Percentiles rank a stretch among this genome's conserved stretches.
Evolutionary conservation across 257 asterid species (phyloP).

Genomic region (Penstemon davidsonii): DNA sequence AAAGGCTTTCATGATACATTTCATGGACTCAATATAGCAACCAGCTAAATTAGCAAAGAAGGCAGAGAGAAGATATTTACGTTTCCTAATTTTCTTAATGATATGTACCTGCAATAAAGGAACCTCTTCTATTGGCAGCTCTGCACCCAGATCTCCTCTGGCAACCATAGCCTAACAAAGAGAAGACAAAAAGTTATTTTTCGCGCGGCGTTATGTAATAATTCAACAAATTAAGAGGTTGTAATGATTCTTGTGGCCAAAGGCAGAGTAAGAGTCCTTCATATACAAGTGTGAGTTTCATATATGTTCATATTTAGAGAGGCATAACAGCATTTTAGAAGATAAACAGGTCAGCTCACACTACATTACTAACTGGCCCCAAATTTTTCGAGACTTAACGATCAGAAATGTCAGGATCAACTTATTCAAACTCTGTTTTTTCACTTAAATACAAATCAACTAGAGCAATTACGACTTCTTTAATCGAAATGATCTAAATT

Average conservation of each 20-base stretch:
- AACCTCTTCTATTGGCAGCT: slow-evolving; percentile 93
- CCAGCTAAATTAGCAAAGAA: not conserved
- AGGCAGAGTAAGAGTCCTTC: slow-evolving; percentile 2
- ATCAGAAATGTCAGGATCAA: slow-evolving; percentile 1
- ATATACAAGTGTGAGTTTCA: not conserved
- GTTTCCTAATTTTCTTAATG: not conserved
- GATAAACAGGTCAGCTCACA: slow-evolving; percentile 20
- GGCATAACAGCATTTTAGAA: slow-evolving; percentile 13
- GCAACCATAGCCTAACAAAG: slow-evolving; percentile 91
- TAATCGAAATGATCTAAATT: not conserved
- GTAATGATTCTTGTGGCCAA: slow-evolving; percentile 6
- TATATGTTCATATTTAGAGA: not conserved
- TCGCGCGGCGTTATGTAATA: slow-evolving; percentile 11
- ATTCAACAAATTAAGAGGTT: slow-evolving; percentile 13
- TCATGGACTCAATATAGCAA: not conserved
- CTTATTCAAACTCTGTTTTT: slow-evolving; percentile 4
- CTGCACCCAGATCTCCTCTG: slow-evolving; percentile 98
- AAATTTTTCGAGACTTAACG: not conserved
- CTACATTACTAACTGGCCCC: not conserved
- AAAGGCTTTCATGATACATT: not conserved
- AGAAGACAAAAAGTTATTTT: slow-evolving; percentile 19
- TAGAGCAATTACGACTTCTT: not conserved
- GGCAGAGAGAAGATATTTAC: not conserved
- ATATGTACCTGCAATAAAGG: slow-evolving; percentile 84
- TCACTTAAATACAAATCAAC: not conserved